Conservation (phyloP, 306 rosid species). For the Quercus ilex region DNA sequence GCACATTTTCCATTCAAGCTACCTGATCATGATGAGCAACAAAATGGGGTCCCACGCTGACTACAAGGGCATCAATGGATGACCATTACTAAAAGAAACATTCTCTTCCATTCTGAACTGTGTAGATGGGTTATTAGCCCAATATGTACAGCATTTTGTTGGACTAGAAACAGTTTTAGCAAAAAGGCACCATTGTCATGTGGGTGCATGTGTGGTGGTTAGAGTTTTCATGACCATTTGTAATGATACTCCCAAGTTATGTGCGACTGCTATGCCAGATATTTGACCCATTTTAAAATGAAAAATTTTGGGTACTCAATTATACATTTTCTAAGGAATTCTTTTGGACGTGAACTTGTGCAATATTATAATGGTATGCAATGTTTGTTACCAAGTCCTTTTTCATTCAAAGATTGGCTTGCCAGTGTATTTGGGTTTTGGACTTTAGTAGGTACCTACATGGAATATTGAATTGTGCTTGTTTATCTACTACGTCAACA, state of each 20-base stretch:
- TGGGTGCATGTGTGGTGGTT: background rate
- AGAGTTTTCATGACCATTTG: background rate
- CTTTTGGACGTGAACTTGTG: background rate
- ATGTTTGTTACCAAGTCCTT: too few relatives aligned
- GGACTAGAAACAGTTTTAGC: background rate
- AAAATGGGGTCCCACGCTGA: conserved; percentile 19
- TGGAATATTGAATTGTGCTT: too few relatives aligned
- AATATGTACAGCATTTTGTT: too few relatives aligned
- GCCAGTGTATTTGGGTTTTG: too few relatives aligned
- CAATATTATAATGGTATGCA: too few relatives aligned
- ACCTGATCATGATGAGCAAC: conserved; percentile 33
- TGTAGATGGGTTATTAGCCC: background rate
- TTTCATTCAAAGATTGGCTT: too few relatives aligned
- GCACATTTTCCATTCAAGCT: conserved; percentile 82
- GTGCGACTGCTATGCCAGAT: background rate
- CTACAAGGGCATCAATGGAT: conserved; percentile 16
- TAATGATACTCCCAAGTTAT: background rate
- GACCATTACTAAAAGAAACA: background rate
- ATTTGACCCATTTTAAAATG: background rate
- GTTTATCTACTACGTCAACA: too few relatives aligned
- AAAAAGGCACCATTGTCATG: background rate
- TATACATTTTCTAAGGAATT: background rate
- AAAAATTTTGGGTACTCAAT: background rate
- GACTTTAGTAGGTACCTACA: too few relatives aligned
- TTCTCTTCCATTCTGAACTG: conserved; percentile 9